Evolutionary conservation across 768 basidiomycete species (phyloP), one percentile per base, ranked within the genome.

Genomic region (Psilocybe sp.): DNA sequence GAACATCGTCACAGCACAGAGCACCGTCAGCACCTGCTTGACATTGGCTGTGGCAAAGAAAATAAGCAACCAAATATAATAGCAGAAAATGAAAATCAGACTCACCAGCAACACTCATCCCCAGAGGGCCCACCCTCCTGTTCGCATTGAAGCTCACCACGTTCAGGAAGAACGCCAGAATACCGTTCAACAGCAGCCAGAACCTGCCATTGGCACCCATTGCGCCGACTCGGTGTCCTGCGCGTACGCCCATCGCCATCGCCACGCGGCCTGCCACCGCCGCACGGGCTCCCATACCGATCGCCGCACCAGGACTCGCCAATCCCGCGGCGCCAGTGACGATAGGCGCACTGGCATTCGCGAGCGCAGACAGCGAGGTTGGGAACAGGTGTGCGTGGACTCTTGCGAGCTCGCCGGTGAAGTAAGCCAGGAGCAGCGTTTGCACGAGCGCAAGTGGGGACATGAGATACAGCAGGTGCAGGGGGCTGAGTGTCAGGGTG

Each of bases 71-170:
- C 35, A 23, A 18, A 37, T 19, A 19, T 15, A 23, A 39, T 19
- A n/a, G 44, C 19, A 28, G 33, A 14, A 5, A 18, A 23, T 14
- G 12, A 20, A 53, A 34, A 31, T n/a, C 10, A 33, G 5, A 73
- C 82, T 48, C 52, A 89, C 87, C 87, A 52, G 92, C 90, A 41
- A 96, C 92, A 9, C 88, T 91, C 89, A 95, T 96, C 41, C 86
- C 88, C 55, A 96, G 64, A 11, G 93, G 85, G 2, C 94, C 93
- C 0, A 92, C 85, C 63, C 88, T 85, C 67, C 87, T 86, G 70
- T 98, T 99, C n/a, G 97, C 91, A 36, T 89, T 90, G 62, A 99
- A 97, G 64, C 88, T 91, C 49, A 97, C 90, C 2, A 98, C 83
- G 59, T 98, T 99, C 45, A 99, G 73, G 12, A 84, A 87, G 61